Evolutionary conservation across 2,329 filamentous ascomycete genomes (phyloP).

Genomic region (Pseudocercospora vitis): DNA sequence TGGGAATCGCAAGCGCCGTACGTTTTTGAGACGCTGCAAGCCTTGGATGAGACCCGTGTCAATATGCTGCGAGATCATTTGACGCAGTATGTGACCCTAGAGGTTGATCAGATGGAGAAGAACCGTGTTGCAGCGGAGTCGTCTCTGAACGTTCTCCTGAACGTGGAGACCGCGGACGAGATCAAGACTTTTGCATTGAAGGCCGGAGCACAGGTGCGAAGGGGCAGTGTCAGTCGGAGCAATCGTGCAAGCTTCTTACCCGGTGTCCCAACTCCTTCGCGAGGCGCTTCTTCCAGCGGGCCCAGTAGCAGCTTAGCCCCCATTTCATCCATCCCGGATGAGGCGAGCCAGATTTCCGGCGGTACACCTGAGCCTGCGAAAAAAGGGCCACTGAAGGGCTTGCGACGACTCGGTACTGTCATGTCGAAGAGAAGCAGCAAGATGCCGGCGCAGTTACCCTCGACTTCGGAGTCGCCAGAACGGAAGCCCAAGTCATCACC

Average conservation of each 20-base stretch:
- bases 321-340: constrained; percentile 27
- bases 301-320: constrained; percentile 22
- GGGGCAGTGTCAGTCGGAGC: background rate
- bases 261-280: constrained; percentile 12
- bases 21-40: constrained; percentile 89
- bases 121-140: constrained; percentile 72
- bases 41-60: constrained; percentile 81
- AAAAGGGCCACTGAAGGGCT: constrained; percentile 51
- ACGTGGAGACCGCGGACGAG: constrained; percentile 82
- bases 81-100: constrained; percentile 90
- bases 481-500: constrained; percentile 56
- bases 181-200: constrained; percentile 68
- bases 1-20: constrained; percentile 96
- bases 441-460: constrained; percentile 29
- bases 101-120: constrained; percentile 81
- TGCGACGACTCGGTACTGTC: constrained; percentile 65
- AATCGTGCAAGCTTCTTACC: constrained; percentile 19
- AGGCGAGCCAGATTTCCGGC: constrained; percentile 41
- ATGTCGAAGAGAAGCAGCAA: constrained; percentile 63
- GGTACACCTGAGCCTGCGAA: constrained; percentile 48
- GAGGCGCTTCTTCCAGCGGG: constrained; percentile 15
- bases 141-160: constrained; percentile 77
- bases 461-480: constrained; percentile 47
- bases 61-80: constrained; percentile 88
- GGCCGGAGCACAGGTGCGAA: constrained; percentile 31